Base-by-base conservation (phyloP, 306 rosid genomes). In the Castanospermum australe region DNA sequence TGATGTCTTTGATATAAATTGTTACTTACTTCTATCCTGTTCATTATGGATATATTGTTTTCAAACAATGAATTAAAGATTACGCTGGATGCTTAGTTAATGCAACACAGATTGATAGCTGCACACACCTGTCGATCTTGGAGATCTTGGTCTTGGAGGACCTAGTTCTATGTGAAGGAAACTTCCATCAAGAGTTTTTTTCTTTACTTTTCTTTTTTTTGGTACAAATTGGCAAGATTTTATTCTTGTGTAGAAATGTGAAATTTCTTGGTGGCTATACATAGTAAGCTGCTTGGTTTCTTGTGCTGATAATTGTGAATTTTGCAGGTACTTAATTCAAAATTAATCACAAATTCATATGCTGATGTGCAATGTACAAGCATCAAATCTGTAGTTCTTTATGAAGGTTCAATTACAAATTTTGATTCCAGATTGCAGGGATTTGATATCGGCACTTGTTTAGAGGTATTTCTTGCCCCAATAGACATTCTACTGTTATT, bases 371-470 rank as follows among this genome's bases (percentile, higher is more conserved):
- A 80, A 66, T 63, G 21, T 47, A 17, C 79, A 35, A 81, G 79
- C 73, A 57, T 90, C 38, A 85, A 89, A 73, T 93, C 98, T 57
- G 85, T 86, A 67, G 36, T 87, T 79, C 97, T 95, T 51, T 95
- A 91, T 83, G 92, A 93, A 75, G 99, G 98, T 78, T 95, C 99
- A 39, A 90, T 95, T 72, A 91, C 94, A 59, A 85, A 62, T 39
- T 87, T 85, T 75, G 93, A 88, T 83, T 80, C 96, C 39, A 81
- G 95, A 81, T 76, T 91, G 84, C 86, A 79, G 73, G 94, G 90
- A 54, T 93, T 91, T 89, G 99, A 95, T 76, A 93, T 91, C 48
- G 98, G 94, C 77, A 95, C 98, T 81, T 95, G 99, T 88, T 90
- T 93, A 81, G 99, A 95, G 98, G 99, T 95, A 91, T 39, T 78